A percentile compares a stretch with the other conserved stretches of the same genome.
These are phyloP conservation scores for Ceratobasidium theobromae DNA, from an alignment of 1,284 basidiomycete species.

Conservation along the genomic window DNA sequence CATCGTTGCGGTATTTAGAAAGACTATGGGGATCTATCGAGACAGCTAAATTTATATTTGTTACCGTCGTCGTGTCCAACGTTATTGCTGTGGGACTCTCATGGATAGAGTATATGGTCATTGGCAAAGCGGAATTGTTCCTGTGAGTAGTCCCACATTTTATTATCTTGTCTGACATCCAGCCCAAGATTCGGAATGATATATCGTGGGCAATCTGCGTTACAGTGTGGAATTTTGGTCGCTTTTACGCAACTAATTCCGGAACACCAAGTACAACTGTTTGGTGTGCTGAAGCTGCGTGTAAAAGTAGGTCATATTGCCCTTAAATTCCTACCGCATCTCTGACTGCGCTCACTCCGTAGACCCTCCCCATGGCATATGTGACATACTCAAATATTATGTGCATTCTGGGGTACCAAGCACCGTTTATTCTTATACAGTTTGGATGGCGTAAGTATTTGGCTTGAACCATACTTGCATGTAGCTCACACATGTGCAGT, in stretches of 20 bases:
- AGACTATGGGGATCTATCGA: constrained; percentile 90
- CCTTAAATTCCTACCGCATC: constrained; percentile 8
- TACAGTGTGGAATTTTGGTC: constrained; percentile 89
- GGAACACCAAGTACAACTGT: constrained; percentile 93
- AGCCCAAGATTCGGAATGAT: constrained; percentile 73
- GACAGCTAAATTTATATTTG: constrained; percentile 80
- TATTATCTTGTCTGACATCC: constrained; percentile 7
- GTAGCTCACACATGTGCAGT: constrained; percentile 42
- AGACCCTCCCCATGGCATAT: constrained; percentile 93
- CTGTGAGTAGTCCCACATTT: constrained; percentile 56
- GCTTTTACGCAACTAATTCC: constrained; percentile 97
- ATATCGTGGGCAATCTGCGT: constrained; percentile 89
- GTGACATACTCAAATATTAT: constrained; percentile 88
- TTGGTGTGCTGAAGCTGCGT: constrained; percentile 81
- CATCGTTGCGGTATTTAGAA: constrained; percentile 88
- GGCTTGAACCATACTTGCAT: neutral
- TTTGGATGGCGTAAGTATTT: constrained; percentile 76
- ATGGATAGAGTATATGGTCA: constrained; percentile 73
- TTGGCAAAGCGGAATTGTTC: constrained; percentile 66
- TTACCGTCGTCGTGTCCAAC: constrained; percentile 81
- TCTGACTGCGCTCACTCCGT: neutral
- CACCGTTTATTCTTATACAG: constrained; percentile 95
- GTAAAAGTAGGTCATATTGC: constrained; percentile 71
- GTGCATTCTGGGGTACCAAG: constrained; percentile 84
- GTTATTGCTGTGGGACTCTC: constrained; percentile 82